Evolutionary conservation across 2,329 filamentous ascomycete species (phyloP).

Genomic region (Trichoderma sp.): DNA sequence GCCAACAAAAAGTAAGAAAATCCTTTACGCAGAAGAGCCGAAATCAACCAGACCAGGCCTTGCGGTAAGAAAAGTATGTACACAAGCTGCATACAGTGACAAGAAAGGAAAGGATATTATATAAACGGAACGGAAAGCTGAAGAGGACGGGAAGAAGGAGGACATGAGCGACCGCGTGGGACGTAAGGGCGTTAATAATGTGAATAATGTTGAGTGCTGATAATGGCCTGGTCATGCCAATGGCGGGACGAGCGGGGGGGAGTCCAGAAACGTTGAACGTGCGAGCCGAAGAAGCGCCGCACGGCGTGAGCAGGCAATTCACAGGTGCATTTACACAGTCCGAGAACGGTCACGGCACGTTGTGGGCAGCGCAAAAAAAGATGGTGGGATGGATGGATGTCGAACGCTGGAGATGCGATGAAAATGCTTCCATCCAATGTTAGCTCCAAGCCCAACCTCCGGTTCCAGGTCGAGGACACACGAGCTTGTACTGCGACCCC

Average conservation of each 20-base stretch:
- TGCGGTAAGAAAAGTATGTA: not conserved
- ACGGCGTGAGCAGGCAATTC: not conserved
- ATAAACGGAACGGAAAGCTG: not conserved
- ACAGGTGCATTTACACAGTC: not conserved
- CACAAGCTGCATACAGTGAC: not conserved
- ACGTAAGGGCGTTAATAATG: constrained; percentile 17
- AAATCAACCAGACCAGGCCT: not conserved
- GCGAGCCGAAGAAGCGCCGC: constrained; percentile 12
- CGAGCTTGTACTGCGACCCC: not conserved
- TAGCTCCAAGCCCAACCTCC: constrained; percentile 8
- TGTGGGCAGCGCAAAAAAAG: not conserved
- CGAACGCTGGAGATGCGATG: not conserved
- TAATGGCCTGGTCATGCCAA: constrained; percentile 6
- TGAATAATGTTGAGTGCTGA: constrained; percentile 21
- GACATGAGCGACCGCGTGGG: not conserved
- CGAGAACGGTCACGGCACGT: not conserved
- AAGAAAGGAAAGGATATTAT: constrained; percentile 10
- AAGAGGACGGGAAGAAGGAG: not conserved
- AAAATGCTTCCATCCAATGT: not conserved
- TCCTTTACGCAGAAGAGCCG: not conserved
- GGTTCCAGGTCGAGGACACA: not conserved
- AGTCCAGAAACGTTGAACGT: constrained; percentile 8
- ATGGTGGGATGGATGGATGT: constrained; percentile 12
- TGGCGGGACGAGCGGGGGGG: constrained; percentile 15
- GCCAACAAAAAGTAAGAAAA: not conserved